phyloP scores from a whole-genome alignment of 2,329 filamentous ascomycete genomes.

The Epichloe hybrida region DNA sequence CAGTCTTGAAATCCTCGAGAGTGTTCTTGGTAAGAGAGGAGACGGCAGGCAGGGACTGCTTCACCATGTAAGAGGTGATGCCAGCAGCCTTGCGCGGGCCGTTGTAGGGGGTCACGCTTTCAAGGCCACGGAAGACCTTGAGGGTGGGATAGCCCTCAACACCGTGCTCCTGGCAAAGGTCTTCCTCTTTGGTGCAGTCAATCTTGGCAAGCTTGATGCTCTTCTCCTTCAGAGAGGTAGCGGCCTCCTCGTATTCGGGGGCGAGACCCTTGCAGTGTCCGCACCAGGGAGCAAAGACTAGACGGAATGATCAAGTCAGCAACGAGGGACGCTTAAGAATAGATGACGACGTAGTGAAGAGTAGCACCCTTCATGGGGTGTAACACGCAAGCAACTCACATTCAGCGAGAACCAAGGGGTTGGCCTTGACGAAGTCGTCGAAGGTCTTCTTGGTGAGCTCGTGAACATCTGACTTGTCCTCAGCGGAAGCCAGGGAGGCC shows the following conservation, averaged over 20 bases:
- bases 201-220: constrained; percentile 74
- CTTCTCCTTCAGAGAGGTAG: constrained; percentile 76
- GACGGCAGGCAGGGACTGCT: constrained; percentile 89
- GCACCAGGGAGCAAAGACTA: constrained; percentile 84
- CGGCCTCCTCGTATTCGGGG: constrained; percentile 75
- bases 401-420: constrained; percentile 86
- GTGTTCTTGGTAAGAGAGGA: constrained; percentile 69
- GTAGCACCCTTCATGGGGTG: too few relatives aligned
- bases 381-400: constrained; percentile 45
- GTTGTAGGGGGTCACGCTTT: constrained; percentile 69
- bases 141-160: constrained; percentile 98
- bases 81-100: constrained; percentile 79
- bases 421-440: constrained; percentile 67
- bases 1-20: constrained; percentile 90
- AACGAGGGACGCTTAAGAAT: constrained; percentile 1
- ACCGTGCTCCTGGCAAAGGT: constrained; percentile 78
- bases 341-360: background rate
- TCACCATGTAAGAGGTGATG: constrained; percentile 84
- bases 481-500: constrained; percentile 45
- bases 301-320: constrained; percentile 21
- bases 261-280: constrained; percentile 98
- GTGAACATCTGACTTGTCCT: constrained; percentile 57
- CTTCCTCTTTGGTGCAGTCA: constrained; percentile 89
- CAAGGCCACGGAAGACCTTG: constrained; percentile 91
- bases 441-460: constrained; percentile 81